phyloP scores from a whole-genome alignment of 208 protist genomes.

The Acanthamoeba triangularis region DNA sequence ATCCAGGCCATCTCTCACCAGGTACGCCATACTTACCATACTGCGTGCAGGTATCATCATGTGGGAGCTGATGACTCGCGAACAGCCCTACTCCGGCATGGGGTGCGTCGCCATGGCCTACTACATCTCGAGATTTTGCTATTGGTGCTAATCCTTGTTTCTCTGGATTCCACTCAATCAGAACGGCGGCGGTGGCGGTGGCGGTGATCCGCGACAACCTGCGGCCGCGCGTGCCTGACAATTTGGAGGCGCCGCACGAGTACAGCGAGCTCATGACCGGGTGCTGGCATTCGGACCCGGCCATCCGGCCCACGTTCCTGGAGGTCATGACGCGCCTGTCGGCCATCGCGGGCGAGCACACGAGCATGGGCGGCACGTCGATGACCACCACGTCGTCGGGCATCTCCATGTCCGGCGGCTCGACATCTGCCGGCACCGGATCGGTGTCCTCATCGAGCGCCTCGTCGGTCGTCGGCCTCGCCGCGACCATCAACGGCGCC shows the following conservation, averaged over 20 bases:
- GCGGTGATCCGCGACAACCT: conserved; percentile 43
- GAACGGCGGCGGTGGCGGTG: conserved; percentile 41
- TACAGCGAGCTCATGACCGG: background rate
- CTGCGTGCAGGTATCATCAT: conserved; percentile 37
- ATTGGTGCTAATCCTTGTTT: background rate
- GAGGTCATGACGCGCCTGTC: conserved; percentile 57
- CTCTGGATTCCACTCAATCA: background rate
- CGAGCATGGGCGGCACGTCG: background rate
- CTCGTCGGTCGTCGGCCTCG: background rate
- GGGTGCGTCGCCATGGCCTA: background rate
- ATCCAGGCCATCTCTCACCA: background rate
- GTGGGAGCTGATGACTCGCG: conserved; percentile 39
- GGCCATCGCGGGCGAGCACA: background rate
- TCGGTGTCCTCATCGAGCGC: background rate
- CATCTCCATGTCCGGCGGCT: background rate
- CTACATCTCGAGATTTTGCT: background rate
- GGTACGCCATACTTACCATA: too few species aligned
- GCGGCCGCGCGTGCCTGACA: background rate
- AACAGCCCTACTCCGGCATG: conserved; percentile 66
- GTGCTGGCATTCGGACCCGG: background rate
- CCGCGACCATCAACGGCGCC: background rate
- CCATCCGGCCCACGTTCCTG: conserved; percentile 25
- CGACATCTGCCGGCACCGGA: background rate
- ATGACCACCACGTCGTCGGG: background rate
- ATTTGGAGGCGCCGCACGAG: background rate